Percentiles rank a stretch among this genome's conserved stretches.
Conservation (phyloP, 1,284 basidiomycete species). For the Inonotus obliquus region DNA sequence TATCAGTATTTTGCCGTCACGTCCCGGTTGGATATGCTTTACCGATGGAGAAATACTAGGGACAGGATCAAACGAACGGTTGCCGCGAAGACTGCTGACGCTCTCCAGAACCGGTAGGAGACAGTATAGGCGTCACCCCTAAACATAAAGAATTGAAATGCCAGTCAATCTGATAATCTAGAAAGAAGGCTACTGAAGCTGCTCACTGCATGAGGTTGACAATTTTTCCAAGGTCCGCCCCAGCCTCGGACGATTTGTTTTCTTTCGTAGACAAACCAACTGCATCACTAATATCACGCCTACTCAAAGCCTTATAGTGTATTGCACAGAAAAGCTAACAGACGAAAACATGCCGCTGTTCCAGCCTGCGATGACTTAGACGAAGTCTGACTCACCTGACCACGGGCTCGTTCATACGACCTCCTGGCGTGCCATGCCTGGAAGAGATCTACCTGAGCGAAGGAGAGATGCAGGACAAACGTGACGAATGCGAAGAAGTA, state of each 20-base stretch:
- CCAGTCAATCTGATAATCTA: conserved; percentile 1
- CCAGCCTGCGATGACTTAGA: background rate
- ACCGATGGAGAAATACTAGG: conserved; percentile 72
- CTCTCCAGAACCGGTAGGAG: conserved; percentile 67
- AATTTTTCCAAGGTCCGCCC: conserved; percentile 65
- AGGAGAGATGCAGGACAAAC: conserved; percentile 63
- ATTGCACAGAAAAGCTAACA: conserved; percentile 59
- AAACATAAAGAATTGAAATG: background rate
- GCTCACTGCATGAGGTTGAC: conserved; percentile 69
- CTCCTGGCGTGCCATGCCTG: conserved; percentile 61
- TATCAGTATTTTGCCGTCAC: background rate
- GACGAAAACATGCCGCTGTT: background rate
- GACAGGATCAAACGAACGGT: conserved; percentile 76
- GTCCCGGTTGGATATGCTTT: conserved; percentile 23
- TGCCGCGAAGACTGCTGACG: conserved; percentile 60
- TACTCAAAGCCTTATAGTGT: conserved; percentile 66
- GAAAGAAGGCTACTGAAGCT: background rate
- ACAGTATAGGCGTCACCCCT: conserved; percentile 72
- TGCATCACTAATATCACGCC: conserved; percentile 58
- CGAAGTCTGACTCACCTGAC: conserved; percentile 26
- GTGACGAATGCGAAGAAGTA: conserved; percentile 67
- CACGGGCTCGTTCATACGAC: conserved; percentile 63
- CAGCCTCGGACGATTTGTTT: conserved; percentile 33
- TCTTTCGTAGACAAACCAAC: conserved; percentile 33
- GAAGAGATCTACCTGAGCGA: conserved; percentile 64